Evolutionary conservation across 2,329 filamentous ascomycete species (phyloP).

Genomic region (Stagonosporopsis rhizophila): DNA sequence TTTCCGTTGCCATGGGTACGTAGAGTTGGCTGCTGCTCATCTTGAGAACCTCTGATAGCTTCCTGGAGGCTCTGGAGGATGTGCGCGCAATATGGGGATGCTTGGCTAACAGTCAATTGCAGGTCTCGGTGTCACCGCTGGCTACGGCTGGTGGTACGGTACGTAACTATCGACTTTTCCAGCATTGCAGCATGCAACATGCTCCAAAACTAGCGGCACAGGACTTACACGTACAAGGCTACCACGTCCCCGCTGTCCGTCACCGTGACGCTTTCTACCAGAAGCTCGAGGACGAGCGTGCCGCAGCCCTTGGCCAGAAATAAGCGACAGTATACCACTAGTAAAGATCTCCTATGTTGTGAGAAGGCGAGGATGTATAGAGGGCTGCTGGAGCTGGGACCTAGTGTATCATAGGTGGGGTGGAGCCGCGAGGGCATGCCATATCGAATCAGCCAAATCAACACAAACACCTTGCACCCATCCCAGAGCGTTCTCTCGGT

Average conservation of each 20-base stretch:
- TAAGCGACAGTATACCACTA: conserved; percentile 25
- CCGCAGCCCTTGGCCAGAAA: conserved; percentile 53
- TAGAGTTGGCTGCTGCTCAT: conserved; percentile 22
- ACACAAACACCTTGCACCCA: conserved; percentile 6
- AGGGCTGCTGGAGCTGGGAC: conserved; percentile 31
- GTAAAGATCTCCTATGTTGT: conserved; percentile 39
- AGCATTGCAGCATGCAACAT: background rate
- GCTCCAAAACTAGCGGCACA: background rate
- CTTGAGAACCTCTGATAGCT: conserved; percentile 1
- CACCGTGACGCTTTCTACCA: conserved; percentile 69
- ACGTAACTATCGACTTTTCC: conserved; percentile 43
- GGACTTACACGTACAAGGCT: conserved; percentile 55
- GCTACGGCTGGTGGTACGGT: conserved; percentile 74
- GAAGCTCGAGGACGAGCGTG: conserved; percentile 68
- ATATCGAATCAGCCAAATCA: conserved; percentile 29
- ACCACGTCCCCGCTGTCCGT: conserved; percentile 69
- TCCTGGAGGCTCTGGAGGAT: conserved; percentile 6
- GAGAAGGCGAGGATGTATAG: conserved; percentile 34
- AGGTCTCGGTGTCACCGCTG: conserved; percentile 69
- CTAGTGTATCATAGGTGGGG: conserved; percentile 44
- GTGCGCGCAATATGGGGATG: conserved; percentile 17
- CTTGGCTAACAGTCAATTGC: conserved; percentile 33
- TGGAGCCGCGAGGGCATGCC: conserved; percentile 32
- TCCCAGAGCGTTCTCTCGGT: background rate
- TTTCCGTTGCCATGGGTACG: conserved; percentile 71